These are phyloP conservation scores for Solanum clarkiae DNA, from an alignment of 257 asterid species.

Conservation along the genomic window DNA sequence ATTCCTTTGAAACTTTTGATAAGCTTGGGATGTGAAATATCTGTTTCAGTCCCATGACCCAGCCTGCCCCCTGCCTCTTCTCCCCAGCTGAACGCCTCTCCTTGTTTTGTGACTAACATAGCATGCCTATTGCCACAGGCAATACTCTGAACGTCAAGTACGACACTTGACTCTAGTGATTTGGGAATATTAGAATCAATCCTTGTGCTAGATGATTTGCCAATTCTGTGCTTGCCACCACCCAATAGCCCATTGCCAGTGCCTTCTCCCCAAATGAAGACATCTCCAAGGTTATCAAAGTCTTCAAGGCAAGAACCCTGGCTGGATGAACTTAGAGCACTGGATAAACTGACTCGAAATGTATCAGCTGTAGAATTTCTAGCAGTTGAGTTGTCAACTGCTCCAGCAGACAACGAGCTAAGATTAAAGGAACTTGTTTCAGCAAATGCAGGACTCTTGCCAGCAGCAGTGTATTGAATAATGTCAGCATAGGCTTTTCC, in stretches of 20 bases:
- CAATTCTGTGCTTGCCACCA: constrained; percentile 35
- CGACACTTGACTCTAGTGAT: constrained; percentile 55
- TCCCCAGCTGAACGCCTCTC: constrained; percentile 88
- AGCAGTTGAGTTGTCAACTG: constrained; percentile 30
- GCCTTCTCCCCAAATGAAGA: constrained; percentile 88
- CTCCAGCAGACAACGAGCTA: constrained; percentile 13
- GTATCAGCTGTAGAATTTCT: constrained; percentile 50
- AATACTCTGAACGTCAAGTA: constrained; percentile 55
- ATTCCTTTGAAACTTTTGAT: constrained; percentile 46
- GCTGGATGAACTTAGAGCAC: constrained; percentile 87
- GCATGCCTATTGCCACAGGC: constrained; percentile 70
- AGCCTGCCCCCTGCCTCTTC: constrained; percentile 74
- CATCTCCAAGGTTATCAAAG: constrained; percentile 64
- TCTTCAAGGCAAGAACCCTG: constrained; percentile 82
- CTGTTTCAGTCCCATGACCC: constrained; percentile 72
- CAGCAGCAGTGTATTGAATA: constrained; percentile 45
- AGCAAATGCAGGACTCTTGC: constrained; percentile 28
- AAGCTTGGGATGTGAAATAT: constrained; percentile 52
- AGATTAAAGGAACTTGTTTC: constrained; percentile 21
- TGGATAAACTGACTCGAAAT: constrained; percentile 69
- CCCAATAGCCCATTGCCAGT: constrained; percentile 53
- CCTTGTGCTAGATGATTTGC: constrained; percentile 12
- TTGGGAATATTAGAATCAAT: constrained; percentile 50
- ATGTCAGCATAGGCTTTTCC: constrained; percentile 75
- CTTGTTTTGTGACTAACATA: constrained; percentile 63